phyloP scores from a whole-genome alignment of 306 rosid species.

The Casuarina equisetifolia region DNA sequence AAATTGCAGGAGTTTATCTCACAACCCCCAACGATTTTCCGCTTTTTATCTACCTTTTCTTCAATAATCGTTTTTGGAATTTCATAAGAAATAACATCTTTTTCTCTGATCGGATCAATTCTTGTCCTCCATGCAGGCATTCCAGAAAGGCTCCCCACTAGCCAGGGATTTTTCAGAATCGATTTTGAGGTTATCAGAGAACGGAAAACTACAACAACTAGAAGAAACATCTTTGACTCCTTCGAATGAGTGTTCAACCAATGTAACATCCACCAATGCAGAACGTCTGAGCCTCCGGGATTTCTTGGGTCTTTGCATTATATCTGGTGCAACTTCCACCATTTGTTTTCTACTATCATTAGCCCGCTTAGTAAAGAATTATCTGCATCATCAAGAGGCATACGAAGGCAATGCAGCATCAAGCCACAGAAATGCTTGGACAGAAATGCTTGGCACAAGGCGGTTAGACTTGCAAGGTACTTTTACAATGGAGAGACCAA shows the following conservation, averaged over 20 bases:
- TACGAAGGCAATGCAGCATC: constrained; percentile 12
- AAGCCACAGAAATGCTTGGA: not conserved
- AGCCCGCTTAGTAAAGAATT: constrained; percentile 15
- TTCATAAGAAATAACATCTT: not conserved
- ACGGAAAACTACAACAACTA: constrained; percentile 38
- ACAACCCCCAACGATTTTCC: no score
- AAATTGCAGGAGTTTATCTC: no score
- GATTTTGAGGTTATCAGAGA: constrained; percentile 44
- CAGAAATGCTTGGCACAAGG: not conserved
- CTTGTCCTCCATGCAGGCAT: constrained; percentile 41
- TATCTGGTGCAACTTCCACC: constrained; percentile 54
- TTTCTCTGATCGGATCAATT: not conserved
- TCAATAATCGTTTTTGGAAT: no score
- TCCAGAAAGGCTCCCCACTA: constrained; percentile 74
- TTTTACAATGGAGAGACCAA: not conserved
- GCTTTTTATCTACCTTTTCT: no score
- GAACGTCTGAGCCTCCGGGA: constrained; percentile 44
- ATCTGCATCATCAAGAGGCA: constrained; percentile 15
- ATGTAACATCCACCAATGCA: constrained; percentile 2
- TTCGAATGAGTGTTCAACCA: constrained; percentile 22
- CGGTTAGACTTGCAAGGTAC: not conserved
- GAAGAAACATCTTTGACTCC: constrained; percentile 44
- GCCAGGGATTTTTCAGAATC: constrained; percentile 56
- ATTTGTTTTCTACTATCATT: constrained; percentile 41
- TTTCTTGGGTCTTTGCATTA: constrained; percentile 56